These are phyloP conservation scores for Sophora flavescens DNA, from an alignment of 306 rosid genomes.

Conservation along the genomic window DNA sequence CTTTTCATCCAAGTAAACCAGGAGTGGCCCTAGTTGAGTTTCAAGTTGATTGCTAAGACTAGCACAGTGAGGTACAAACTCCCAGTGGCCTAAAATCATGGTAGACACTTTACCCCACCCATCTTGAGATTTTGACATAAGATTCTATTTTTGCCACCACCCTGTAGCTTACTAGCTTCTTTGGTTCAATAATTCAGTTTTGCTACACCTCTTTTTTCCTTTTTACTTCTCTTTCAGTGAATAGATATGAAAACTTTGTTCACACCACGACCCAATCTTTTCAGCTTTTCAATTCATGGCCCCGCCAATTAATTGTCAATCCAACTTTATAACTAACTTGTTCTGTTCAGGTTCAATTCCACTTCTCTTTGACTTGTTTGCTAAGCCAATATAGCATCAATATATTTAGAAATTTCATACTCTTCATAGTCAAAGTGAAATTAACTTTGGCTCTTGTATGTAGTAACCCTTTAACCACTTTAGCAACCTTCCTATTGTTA, in stretches of 20 bases:
- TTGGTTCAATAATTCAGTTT: conserved; percentile 61
- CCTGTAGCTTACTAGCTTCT: conserved; percentile 8
- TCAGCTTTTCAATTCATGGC: conserved; percentile 46
- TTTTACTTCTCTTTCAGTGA: conserved; percentile 37
- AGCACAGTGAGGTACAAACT: conserved; percentile 39
- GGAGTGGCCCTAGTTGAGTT: neutral
- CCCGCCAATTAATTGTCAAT: conserved; percentile 48
- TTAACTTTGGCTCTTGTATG: neutral
- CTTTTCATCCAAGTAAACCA: neutral
- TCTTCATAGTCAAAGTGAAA: neutral
- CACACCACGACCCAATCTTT: conserved; percentile 49
- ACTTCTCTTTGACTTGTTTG: conserved; percentile 52
- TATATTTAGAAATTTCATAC: conserved; percentile 1
- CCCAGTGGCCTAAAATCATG: conserved; percentile 42
- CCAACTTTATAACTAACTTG: conserved; percentile 50
- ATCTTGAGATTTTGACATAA: conserved; percentile 56
- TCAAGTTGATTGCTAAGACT: conserved; percentile 44
- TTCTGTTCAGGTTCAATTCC: conserved; percentile 48
- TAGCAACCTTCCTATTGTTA: neutral
- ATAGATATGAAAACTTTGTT: conserved; percentile 40
- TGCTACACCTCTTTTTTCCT: conserved; percentile 38
- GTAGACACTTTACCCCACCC: conserved; percentile 41
- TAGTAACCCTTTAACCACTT: neutral
- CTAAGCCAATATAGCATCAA: neutral
- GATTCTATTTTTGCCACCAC: conserved; percentile 46